Base-by-base conservation (phyloP, 192 early-diverging fungal genomes). In the Coemansia reversa region DNA sequence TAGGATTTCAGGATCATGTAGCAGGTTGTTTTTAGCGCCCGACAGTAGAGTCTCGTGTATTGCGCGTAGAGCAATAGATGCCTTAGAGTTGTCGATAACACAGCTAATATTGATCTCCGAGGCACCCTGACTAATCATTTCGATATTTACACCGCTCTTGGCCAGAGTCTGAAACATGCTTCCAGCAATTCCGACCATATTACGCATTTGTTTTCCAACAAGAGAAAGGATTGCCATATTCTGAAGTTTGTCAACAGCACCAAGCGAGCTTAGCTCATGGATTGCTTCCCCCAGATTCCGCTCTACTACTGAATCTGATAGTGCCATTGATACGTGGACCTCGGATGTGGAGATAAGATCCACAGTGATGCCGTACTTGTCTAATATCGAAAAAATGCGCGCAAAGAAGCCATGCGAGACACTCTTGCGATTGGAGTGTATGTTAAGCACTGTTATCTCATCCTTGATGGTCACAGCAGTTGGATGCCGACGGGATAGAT, bases 391-490 rank as follows among this genome's bases (percentile, higher is more conserved):
- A 67, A 99, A 99, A 55, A 97, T 98, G 68, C 92, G 87, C 5
- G 95, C 93, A 84, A 99, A 94, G 72, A 99, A 99, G 16, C 97
- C 97, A 67, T 99, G 94, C 58, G 91, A 91, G 49, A 95, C 91
- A 52, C 86, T 91, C 75, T 97, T 97, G 48, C 95, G 87, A 81
- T 99, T 97, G 5, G 95, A 98, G 69, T 97, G 95, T 24, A 99
- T 88, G 83, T 98, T 99, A 28, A 99, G 83, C 18, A 99, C 93
- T 47, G 91, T 91, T 28, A 98, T 92, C 58, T 93, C 86, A 69
- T 99, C 94, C 65, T 99, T 99, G 85, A 99, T 97, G 24, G 97
- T 99, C n/a, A 96, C 93, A 47, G 97, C 97, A 0, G 95, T 99
- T 28, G 96, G 93, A 62, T 93, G 92, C 58, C 86, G 86, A 52